These are phyloP conservation scores for Cucumis variabilis DNA, from an alignment of 331 rosid genomes.

Conservation along the genomic window DNA sequence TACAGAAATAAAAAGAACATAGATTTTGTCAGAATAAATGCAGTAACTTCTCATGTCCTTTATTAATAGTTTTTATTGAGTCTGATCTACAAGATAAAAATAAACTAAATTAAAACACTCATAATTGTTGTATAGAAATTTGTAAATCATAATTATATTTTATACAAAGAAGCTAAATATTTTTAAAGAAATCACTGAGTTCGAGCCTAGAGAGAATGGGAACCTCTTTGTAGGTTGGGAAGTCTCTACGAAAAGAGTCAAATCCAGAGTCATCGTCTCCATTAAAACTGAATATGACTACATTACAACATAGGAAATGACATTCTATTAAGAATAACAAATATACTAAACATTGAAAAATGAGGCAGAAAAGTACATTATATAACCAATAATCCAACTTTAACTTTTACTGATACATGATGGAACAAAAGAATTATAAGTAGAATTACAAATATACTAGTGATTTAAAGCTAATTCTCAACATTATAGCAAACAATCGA, in stretches of 20 bases:
- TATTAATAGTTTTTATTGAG: constrained; percentile 80
- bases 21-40: constrained; percentile 19
- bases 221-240: constrained; percentile 88
- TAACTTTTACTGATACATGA: neutral
- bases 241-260: constrained; percentile 81
- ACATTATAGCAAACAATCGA: neutral
- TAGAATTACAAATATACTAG: constrained; percentile 12
- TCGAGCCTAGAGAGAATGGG: constrained; percentile 39
- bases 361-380: neutral
- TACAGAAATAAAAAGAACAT: constrained; percentile 38
- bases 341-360: constrained; percentile 18
- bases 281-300: constrained; percentile 99
- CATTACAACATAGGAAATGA: constrained; percentile 35
- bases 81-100: constrained; percentile 64
- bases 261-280: constrained; percentile 96
- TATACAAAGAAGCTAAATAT: constrained; percentile 13
- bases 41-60: constrained; percentile 12
- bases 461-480: constrained; percentile 2
- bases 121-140: neutral
- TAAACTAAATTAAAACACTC: constrained; percentile 35
- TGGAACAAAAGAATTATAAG: neutral
- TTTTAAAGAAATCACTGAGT: neutral
- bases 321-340: constrained; percentile 36
- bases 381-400: neutral
- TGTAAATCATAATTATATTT: too few relatives aligned